Conservation (phyloP, 768 basidiomycete species). For the Tulasnella sp. region DNA sequence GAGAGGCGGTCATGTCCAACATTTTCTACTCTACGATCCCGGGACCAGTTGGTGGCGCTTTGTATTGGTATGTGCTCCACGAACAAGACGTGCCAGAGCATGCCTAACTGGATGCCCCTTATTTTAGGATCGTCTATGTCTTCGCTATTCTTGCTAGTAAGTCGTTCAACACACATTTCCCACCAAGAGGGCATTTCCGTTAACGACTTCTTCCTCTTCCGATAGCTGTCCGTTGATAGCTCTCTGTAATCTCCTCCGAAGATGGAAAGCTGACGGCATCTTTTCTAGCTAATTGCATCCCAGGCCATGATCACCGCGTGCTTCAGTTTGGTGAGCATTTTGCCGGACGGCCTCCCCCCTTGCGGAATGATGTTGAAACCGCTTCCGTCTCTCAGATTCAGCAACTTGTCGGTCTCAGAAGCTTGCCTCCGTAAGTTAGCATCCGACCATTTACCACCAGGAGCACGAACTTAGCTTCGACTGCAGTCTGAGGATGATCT, state of each 20-base stretch:
- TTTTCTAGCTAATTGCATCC: conserved; percentile 54
- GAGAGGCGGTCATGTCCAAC: conserved; percentile 49
- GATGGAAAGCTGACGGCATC: background rate
- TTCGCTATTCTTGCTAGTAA: conserved; percentile 62
- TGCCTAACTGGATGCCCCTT: background rate
- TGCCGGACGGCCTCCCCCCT: background rate
- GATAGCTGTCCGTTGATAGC: conserved; percentile 17
- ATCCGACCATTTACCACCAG: background rate
- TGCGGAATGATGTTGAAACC: conserved; percentile 38
- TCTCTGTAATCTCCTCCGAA: background rate
- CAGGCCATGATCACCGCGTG: conserved; percentile 69
- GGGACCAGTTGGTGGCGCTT: conserved; percentile 48
- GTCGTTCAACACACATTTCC: conserved; percentile 34
- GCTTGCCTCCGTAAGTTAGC: conserved; percentile 47
- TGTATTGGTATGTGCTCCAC: conserved; percentile 52
- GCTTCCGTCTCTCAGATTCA: conserved; percentile 43
- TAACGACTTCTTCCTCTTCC: background rate
- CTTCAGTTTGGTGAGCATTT: conserved; percentile 39
- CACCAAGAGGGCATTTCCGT: background rate
- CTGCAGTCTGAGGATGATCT: conserved; percentile 48
- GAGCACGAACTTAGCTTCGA: background rate
- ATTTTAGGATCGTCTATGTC: conserved; percentile 54
- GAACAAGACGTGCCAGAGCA: background rate
- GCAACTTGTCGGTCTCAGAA: conserved; percentile 61
- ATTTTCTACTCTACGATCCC: conserved; percentile 67